phyloP scores from a whole-genome alignment of 2,329 filamentous ascomycete genomes.

The Helotiales sp. region DNA sequence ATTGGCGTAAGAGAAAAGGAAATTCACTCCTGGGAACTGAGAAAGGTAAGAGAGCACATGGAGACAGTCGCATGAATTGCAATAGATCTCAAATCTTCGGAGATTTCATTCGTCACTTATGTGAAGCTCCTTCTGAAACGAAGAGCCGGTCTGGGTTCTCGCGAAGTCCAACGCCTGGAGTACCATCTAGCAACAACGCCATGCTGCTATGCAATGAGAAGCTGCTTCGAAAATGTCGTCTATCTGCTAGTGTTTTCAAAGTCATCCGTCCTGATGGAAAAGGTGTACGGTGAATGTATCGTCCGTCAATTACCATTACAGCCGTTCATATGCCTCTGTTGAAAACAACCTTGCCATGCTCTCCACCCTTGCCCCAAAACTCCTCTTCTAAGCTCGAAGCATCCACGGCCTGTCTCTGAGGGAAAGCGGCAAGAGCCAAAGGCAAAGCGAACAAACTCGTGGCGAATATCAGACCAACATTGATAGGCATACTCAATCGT shows the following conservation, averaged over 20 bases:
- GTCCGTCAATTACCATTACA: too few species aligned
- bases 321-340: conserved; percentile 80
- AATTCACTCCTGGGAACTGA: not conserved
- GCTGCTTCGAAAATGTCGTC: not conserved
- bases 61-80: not conserved
- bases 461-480: conserved; percentile 82
- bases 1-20: not conserved
- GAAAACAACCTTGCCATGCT: conserved; percentile 87
- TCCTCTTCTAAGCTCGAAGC: conserved; percentile 81
- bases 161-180: not conserved
- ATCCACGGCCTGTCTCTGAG: conserved; percentile 82
- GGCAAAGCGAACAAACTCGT: conserved; percentile 90
- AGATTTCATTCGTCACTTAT: not conserved
- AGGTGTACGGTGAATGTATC: not conserved
- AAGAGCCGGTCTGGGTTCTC: not conserved
- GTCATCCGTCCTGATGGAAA: too few species aligned
- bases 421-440: conserved; percentile 88
- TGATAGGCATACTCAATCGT: conserved; percentile 77
- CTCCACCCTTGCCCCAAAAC: conserved; percentile 81
- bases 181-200: not conserved
- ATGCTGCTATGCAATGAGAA: not conserved
- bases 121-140: not conserved
- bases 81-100: not conserved
- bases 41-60: not conserved
- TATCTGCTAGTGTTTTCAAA: not conserved